Evolutionary conservation across 306 rosid genomes (phyloP).

Genomic region (Hippophae rhamnoides): DNA sequence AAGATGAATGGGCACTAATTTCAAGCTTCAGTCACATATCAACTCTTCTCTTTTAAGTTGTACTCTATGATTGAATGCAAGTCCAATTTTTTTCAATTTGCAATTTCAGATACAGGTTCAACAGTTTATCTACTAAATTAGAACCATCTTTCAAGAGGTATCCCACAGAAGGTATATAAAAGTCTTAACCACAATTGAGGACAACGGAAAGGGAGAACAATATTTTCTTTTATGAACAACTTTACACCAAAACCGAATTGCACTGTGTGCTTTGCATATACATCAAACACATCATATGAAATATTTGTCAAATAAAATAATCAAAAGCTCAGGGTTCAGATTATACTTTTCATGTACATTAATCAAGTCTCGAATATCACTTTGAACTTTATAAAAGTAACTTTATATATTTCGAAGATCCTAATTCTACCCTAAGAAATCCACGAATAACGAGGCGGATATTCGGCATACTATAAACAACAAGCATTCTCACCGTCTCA

Average conservation of each 20-base stretch:
- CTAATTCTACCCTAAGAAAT: not conserved
- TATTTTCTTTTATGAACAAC: no score
- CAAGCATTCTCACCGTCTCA: no score
- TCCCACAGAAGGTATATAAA: no score
- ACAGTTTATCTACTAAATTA: no score
- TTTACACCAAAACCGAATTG: not conserved
- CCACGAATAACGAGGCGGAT: not conserved
- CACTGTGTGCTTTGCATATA: not conserved
- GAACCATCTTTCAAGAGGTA: no score
- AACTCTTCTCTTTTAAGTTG: no score
- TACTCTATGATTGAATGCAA: no score
- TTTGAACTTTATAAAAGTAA: not conserved
- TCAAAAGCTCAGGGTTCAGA: not conserved
- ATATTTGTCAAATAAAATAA: not conserved
- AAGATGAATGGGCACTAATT: not conserved
- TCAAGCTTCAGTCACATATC: no score
- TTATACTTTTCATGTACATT: not conserved
- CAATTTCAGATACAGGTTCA: no score
- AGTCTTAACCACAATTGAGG: no score
- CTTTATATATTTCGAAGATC: not conserved
- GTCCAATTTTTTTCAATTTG: no score
- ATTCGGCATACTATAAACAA: not conserved
- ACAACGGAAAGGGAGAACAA: no score
- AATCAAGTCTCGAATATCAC: not conserved
- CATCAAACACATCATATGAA: not conserved